phyloP scores from a whole-genome alignment of 768 basidiomycete genomes.

The Cystobasidium tubakii region DNA sequence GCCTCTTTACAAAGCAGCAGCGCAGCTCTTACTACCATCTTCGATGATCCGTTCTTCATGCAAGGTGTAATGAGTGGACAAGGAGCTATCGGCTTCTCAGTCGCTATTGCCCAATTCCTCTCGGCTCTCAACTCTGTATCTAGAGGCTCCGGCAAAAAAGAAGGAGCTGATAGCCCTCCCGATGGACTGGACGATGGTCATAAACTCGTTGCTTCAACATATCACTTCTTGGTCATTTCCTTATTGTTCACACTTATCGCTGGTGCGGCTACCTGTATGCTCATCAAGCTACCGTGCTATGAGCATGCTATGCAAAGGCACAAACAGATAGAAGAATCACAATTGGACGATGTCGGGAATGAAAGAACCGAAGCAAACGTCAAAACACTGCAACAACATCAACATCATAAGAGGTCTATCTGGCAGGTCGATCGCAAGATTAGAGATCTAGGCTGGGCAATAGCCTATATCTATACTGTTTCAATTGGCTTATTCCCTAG shows the following conservation, averaged over 20 bases:
- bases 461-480: conserved; percentile 48
- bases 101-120: conserved; percentile 43
- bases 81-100: conserved; percentile 43
- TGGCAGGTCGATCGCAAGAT: conserved; percentile 44
- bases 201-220: conserved; percentile 40
- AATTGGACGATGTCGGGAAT: not conserved
- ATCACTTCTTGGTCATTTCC: conserved; percentile 46
- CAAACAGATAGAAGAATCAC: conserved; percentile 31
- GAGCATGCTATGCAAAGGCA: conserved; percentile 38
- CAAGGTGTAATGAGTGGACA: conserved; percentile 44
- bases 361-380: not conserved
- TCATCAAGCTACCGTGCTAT: conserved; percentile 42
- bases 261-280: conserved; percentile 34
- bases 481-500: conserved; percentile 47
- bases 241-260: conserved; percentile 41
- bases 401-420: not conserved
- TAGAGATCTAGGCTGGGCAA: conserved; percentile 48
- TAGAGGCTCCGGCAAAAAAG: not conserved
- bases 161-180: not conserved
- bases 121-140: conserved; percentile 32
- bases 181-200: not conserved
- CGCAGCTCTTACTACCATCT: conserved; percentile 22
- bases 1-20: conserved; percentile 16
- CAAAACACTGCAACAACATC: not conserved
- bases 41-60: conserved; percentile 38